A percentile compares a stretch with the other conserved stretches of the same genome.
phyloP scores from a whole-genome alignment of 2,329 filamentous ascomycete species.

The Ophiostoma triangulosporum region DNA sequence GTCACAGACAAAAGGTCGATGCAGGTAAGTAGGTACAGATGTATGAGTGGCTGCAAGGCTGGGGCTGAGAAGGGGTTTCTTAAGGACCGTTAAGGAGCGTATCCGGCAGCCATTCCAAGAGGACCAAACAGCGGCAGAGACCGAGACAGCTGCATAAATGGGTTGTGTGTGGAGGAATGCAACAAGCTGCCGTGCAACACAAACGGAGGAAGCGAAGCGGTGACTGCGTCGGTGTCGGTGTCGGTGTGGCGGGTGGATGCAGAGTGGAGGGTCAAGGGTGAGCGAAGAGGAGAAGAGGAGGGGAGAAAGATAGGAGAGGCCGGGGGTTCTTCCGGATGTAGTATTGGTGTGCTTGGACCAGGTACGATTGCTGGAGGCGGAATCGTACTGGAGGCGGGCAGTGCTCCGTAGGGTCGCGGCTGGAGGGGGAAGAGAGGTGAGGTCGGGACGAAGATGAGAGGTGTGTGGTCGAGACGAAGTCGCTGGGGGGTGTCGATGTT shows the following conservation, averaged over 20 bases:
- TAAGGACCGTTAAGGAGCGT: background rate
- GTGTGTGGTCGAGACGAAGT: too few relatives aligned
- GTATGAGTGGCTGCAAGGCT: slow-evolving; percentile 1
- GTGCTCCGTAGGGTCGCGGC: too few relatives aligned
- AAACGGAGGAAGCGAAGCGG: background rate
- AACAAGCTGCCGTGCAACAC: slow-evolving; percentile 7
- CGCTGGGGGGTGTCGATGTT: too few relatives aligned
- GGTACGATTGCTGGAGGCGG: too few relatives aligned
- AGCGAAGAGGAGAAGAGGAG: background rate
- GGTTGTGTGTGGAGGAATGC: background rate
- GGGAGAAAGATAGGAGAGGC: background rate
- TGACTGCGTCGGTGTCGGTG: background rate
- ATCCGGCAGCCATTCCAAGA: slow-evolving; percentile 4
- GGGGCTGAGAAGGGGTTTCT: background rate
- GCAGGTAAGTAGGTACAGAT: background rate
- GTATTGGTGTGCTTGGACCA: too few relatives aligned
- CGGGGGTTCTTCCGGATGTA: too few relatives aligned
- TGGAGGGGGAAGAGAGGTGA: too few relatives aligned
- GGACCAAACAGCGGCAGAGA: background rate
- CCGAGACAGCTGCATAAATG: background rate
- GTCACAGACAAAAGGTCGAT: background rate
- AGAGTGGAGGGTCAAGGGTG: background rate
- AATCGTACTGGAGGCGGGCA: too few relatives aligned
- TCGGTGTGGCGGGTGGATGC: background rate
- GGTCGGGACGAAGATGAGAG: too few relatives aligned